Percentiles rank a stretch among this genome's conserved stretches.
These are phyloP conservation scores for Schizosaccharomyces osmophilus DNA, from an alignment of 805 yeast genomes.

Conservation along the genomic window DNA sequence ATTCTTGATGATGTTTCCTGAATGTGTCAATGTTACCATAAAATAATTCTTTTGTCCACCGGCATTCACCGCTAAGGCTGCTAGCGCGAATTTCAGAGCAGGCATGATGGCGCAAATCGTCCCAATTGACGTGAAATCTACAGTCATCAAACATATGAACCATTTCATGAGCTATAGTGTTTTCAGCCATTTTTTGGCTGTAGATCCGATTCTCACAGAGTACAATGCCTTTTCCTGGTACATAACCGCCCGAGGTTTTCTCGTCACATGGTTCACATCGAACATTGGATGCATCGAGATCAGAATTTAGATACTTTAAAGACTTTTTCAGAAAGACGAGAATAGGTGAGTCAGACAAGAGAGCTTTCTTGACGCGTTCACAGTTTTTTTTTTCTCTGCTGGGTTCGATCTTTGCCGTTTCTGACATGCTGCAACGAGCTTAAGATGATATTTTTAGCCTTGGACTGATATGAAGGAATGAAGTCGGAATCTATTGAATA, in stretches of 20 bases:
- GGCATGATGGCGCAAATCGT: slow-evolving; percentile 73
- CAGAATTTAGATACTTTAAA: slow-evolving; percentile 40
- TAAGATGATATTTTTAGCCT: no score
- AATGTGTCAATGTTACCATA: slow-evolving; percentile 27
- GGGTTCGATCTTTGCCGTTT: no score
- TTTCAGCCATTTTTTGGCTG: slow-evolving; percentile 64
- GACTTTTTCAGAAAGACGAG: slow-evolving; percentile 73
- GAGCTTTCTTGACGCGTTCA: background rate
- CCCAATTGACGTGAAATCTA: slow-evolving; percentile 70
- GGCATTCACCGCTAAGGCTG: slow-evolving; percentile 80
- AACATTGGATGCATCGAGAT: slow-evolving; percentile 27
- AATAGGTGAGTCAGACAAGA: slow-evolving; percentile 25
- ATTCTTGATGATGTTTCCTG: slow-evolving; percentile 66
- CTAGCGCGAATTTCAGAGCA: slow-evolving; percentile 91
- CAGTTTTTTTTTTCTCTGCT: background rate
- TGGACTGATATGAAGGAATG: no score
- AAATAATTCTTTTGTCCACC: slow-evolving; percentile 62
- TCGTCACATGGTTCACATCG: slow-evolving; percentile 69
- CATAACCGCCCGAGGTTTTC: slow-evolving; percentile 71
- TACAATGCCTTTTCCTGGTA: slow-evolving; percentile 68
- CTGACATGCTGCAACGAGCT: no score
- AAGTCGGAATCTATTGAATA: no score
- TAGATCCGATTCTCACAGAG: slow-evolving; percentile 63
- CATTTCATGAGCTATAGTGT: slow-evolving; percentile 75
- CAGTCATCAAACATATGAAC: slow-evolving; percentile 81